Conservation (phyloP, 176 grass and related monocot genomes). For the Oryza nivara region DNA sequence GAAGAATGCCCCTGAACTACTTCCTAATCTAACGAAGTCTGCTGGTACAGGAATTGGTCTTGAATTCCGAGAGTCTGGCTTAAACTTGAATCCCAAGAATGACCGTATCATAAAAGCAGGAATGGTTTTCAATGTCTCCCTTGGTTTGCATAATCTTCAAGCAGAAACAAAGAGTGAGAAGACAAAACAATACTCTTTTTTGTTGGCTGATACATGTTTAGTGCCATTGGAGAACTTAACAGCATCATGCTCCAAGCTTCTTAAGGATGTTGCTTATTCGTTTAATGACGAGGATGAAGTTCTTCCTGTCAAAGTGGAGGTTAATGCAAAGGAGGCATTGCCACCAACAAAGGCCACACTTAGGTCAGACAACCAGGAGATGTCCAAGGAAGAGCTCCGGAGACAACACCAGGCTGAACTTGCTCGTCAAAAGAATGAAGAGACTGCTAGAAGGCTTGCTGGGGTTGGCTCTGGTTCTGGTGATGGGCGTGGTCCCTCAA, state of each 20-base stretch:
- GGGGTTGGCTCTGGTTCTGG: slow-evolving; percentile 59
- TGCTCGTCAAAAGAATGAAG: slow-evolving; percentile 86
- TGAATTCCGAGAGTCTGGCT: slow-evolving; percentile 87
- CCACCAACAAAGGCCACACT: slow-evolving; percentile 66
- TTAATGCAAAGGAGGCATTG: slow-evolving; percentile 14
- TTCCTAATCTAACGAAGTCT: slow-evolving; percentile 73
- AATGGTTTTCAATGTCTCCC: slow-evolving; percentile 88
- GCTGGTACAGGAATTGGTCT: slow-evolving; percentile 93
- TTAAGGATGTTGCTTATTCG: slow-evolving; percentile 70
- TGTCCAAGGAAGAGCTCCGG: slow-evolving; percentile 88
- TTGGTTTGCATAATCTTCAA: slow-evolving; percentile 92
- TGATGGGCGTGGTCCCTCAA: slow-evolving; percentile 52
- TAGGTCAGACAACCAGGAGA: slow-evolving; percentile 74
- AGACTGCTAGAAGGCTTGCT: slow-evolving; percentile 72
- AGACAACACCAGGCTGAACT: slow-evolving; percentile 88
- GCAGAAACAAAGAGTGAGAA: slow-evolving; percentile 75
- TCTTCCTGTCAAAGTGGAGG: slow-evolving; percentile 3
- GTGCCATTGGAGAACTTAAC: slow-evolving; percentile 69
- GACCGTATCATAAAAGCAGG: slow-evolving; percentile 63
- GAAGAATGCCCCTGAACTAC: slow-evolving; percentile 77
- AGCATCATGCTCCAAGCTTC: slow-evolving; percentile 67
- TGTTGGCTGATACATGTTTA: slow-evolving; percentile 83
- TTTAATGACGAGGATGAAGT: slow-evolving; percentile 71
- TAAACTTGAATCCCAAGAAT: slow-evolving; percentile 76
- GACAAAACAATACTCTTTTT: slow-evolving; percentile 75